A percentile compares a stretch with the other conserved stretches of the same genome.
phyloP scores from a whole-genome alignment of 2,329 filamentous ascomycete genomes.

The Hawksworthiomyces lignivorus region DNA sequence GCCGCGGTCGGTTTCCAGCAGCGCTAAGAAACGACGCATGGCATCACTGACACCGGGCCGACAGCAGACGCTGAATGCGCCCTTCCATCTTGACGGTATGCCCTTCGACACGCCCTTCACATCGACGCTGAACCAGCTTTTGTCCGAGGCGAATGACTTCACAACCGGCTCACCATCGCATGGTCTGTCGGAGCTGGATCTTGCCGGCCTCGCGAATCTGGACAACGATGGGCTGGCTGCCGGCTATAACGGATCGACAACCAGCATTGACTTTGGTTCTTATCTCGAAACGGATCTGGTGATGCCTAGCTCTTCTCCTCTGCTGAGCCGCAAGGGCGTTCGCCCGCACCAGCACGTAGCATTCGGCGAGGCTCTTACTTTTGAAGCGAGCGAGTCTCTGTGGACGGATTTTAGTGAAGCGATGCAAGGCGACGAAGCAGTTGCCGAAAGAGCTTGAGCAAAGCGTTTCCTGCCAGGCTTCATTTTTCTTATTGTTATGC shows the following conservation, averaged over 20 bases:
- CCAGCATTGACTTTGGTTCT: slow-evolving; percentile 39
- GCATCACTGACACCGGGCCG: slow-evolving; percentile 7
- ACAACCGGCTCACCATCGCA: slow-evolving; percentile 30
- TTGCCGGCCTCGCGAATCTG: slow-evolving; percentile 31
- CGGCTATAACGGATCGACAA: slow-evolving; percentile 14
- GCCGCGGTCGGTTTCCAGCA: slow-evolving; percentile 27
- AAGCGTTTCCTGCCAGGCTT: no score
- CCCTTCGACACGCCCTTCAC: slow-evolving; percentile 50
- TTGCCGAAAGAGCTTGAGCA: no score
- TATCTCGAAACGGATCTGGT: slow-evolving; percentile 39
- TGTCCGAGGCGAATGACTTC: slow-evolving; percentile 48
- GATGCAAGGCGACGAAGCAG: slow-evolving; percentile 1
- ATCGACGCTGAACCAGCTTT: slow-evolving; percentile 54
- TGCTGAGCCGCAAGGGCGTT: slow-evolving; percentile 18
- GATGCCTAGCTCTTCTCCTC: slow-evolving; percentile 42
- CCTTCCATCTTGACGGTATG: slow-evolving; percentile 27
- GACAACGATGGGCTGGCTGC: slow-evolving; percentile 26
- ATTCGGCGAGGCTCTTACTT: slow-evolving; percentile 17
- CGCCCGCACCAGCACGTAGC: slow-evolving; percentile 11
- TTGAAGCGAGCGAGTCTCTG: slow-evolving; percentile 16
- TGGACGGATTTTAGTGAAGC: slow-evolving; percentile 17
- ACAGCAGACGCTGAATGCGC: slow-evolving; percentile 23
- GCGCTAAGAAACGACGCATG: slow-evolving; percentile 33
- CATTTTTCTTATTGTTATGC: no score
- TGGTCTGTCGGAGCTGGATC: slow-evolving; percentile 34